Base-by-base conservation (phyloP, 257 asterid species). In the Ocimum tenuiflorum region DNA sequence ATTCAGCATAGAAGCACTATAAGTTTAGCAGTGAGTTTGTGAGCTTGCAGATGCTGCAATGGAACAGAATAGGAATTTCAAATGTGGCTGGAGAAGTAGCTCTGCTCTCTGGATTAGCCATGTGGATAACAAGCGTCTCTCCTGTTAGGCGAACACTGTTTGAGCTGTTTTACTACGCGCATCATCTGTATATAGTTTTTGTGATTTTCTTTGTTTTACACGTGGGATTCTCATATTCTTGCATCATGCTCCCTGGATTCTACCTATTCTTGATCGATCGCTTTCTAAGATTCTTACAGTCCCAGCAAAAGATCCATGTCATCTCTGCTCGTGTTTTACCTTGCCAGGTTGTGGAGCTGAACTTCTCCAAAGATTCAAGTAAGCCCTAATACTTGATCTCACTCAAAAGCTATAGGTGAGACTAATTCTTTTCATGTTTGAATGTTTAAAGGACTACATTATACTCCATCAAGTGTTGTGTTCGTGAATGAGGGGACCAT, bases 61-160 rank as follows among this genome's bases (percentile, higher is more conserved):
- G 86, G 86, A 23, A 53, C 43, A 60, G 45, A 60, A 47, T 31
- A 8, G 79, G 77, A 7, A 36, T 78, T 20, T 78, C 86, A 2
- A 81, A 81, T 63, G 60, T 78, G 39, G 83, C 83, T 33, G 86
- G 86, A 45, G 83, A 75, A 73, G 24, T 78, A 36, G 81, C 83
- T 64, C 46, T 81, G 45, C 11, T 81, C 19, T 75, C 58, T 29
- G 81, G 79, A 19, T 31, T 78, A 56, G 75, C 45, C 11, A 72
- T 75, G 61, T 78, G 83, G 83, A 60, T 73, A 12, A 63, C 78
- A 14, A 81, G 86, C 74, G 42, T 46, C 2, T 63, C 70, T 22
- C 54, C 4, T 3, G 41, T 78, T 12, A 75, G 81, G 48, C 55
- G 83, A 22, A 78, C 75, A 50, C 43, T 69, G 13, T 81, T 81